Conservation (phyloP, 2,329 filamentous ascomycete genomes). For the Teratosphaeria zuluensis region DNA sequence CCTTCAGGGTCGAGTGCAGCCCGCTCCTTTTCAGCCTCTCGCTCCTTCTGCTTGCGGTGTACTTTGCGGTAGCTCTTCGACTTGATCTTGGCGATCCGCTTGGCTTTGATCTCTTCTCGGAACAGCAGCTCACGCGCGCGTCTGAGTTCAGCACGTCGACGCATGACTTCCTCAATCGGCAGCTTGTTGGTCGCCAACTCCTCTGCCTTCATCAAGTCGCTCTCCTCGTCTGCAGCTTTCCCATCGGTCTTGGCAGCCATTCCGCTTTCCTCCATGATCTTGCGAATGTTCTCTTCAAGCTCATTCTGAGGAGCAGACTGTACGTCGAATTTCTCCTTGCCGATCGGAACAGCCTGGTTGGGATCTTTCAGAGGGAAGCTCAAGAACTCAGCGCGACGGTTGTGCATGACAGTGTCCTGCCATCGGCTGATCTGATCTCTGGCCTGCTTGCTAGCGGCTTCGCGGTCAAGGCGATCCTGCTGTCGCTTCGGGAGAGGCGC, state of each 20-base stretch:
- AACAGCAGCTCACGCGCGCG: constrained; percentile 77
- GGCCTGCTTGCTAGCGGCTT: constrained; percentile 77
- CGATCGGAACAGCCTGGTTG: constrained; percentile 49
- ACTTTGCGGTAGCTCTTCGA: constrained; percentile 89
- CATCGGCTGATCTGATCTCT: constrained; percentile 85
- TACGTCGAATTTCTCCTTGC: constrained; percentile 51
- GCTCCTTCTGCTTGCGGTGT: constrained; percentile 68
- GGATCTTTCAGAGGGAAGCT: constrained; percentile 70
- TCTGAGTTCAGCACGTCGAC: constrained; percentile 63
- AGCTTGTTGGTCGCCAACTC: constrained; percentile 62
- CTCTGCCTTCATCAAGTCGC: constrained; percentile 59
- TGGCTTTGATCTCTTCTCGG: constrained; percentile 76
- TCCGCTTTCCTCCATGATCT: constrained; percentile 83
- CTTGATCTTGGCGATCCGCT: constrained; percentile 98
- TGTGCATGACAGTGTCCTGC: constrained; percentile 91
- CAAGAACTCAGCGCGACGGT: constrained; percentile 82
- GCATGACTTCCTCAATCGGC: constrained; percentile 62
- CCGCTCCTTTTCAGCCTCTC: constrained; percentile 44
- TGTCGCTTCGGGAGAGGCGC: constrained; percentile 77
- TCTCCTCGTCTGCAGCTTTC: constrained; percentile 43
- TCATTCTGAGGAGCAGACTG: constrained; percentile 61
- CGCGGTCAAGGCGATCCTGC: constrained; percentile 74
- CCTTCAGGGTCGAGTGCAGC: constrained; percentile 47
- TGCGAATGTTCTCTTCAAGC: constrained; percentile 75
- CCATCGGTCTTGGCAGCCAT: constrained; percentile 48